Base-by-base conservation (phyloP, 2,329 filamentous ascomycete genomes). In the Phialophora verrucosa region DNA sequence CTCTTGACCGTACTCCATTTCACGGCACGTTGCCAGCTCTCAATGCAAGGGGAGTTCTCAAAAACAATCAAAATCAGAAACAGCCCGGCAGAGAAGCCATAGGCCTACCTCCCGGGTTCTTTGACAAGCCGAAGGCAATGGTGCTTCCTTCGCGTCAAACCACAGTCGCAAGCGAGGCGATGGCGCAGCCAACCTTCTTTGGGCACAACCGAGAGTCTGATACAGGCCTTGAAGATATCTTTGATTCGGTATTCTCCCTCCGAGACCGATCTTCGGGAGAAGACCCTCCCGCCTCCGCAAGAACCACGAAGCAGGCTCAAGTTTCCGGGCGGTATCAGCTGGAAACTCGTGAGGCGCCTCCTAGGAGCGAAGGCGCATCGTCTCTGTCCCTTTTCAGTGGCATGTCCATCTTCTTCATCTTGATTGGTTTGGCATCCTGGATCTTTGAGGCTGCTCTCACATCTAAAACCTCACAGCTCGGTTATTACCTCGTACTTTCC, bases 151-250 rank as follows among this genome's bases (percentile, higher is more conserved):
- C 70, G 17, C 75, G 75, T 47, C 63, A 72, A 20, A 73, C 74
- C 20, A 42, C 73, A 20, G 72, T 74, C 51, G 54, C 59, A 56
- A 61, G 38, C 31, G 70, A 62, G 29, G 71, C 77, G 2, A 81
- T 83, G 66, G 78, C 78, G n/a, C 75, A 77, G 5, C 81, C 81
- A 3, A 81, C 72, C 50, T 83, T 83, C 71, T 83, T 83, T 59
- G 78, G 80, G 4, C 72, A 76, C 65, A 79, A 82, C 64, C 74
- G 77, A 67, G 73, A 74, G 54, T 75, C 76, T 23, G 79, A 81
- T 29, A 83, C 81, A 29, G 81, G 81, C 7, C 71, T 83, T 11
- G 82, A 83, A 70, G 77, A 73, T 49, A 70, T 83, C 27, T 83
- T 83, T 71, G 78, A 81, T 56, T 75, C 75, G 31, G 76, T 81